These are phyloP conservation scores for Nitzschia sp. DNA, from an alignment of 108 stramenopile genomes.

Conservation along the genomic window DNA sequence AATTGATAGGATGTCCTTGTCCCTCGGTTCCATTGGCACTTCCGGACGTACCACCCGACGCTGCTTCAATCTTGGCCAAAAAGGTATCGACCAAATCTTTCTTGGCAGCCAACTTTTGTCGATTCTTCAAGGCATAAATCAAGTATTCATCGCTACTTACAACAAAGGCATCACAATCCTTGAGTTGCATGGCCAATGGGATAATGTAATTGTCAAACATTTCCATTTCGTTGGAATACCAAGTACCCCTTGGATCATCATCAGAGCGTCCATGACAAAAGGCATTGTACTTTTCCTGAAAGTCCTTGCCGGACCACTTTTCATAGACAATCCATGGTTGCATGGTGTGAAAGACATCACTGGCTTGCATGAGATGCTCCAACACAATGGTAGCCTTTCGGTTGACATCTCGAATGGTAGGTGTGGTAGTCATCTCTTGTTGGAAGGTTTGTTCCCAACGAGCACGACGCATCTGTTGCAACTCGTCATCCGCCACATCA, in stretches of 20 bases:
- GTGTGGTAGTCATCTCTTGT: background rate
- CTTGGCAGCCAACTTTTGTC: constrained; percentile 17
- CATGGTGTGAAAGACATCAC: constrained; percentile 53
- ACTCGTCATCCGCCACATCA: constrained; percentile 16
- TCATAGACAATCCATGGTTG: constrained; percentile 48
- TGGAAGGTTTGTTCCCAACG: constrained; percentile 30
- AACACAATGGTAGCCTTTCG: constrained; percentile 46
- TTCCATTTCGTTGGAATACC: constrained; percentile 44
- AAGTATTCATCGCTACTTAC: constrained; percentile 32
- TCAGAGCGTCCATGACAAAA: constrained; percentile 23
- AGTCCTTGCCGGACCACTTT: constrained; percentile 43
- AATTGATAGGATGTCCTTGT: too few relatives aligned
- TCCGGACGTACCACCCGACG: too few relatives aligned
- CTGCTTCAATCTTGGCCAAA: constrained; percentile 7
- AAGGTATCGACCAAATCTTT: constrained; percentile 3
- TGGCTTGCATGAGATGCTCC: constrained; percentile 50
- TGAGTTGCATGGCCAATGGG: constrained; percentile 50
- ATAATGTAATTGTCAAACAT: constrained; percentile 53
- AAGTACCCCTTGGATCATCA: constrained; percentile 24
- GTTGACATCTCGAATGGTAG: constrained; percentile 15
- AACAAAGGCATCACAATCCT: constrained; percentile 46
- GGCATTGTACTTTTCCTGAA: constrained; percentile 33
- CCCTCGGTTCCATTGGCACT: too few relatives aligned
- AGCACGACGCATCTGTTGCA: constrained; percentile 18
- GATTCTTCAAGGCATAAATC: constrained; percentile 41